Evolutionary conservation across 2,329 filamentous ascomycete genomes (phyloP).

Genomic region (Graphilbum fragrans): DNA sequence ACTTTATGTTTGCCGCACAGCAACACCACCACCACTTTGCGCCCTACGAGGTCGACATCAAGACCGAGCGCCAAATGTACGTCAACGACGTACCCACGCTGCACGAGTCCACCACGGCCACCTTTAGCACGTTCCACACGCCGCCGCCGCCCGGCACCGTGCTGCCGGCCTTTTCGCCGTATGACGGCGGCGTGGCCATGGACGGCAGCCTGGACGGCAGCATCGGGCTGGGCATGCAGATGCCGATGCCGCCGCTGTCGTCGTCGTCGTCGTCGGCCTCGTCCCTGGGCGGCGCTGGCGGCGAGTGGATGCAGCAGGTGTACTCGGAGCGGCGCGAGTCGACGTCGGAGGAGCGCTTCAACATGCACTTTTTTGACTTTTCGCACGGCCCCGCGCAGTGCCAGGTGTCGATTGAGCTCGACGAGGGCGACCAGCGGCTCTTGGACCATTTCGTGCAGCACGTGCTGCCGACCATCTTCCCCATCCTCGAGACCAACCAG

Average conservation of each 20-base stretch:
- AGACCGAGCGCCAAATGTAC: constrained; percentile 88
- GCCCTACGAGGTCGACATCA: constrained; percentile 90
- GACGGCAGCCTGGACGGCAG: background rate
- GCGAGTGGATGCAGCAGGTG: constrained; percentile 61
- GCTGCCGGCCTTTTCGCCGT: constrained; percentile 48
- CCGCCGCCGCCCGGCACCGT: constrained; percentile 60
- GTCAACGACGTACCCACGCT: constrained; percentile 81
- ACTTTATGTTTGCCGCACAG: constrained; percentile 42
- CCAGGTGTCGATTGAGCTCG: constrained; percentile 67
- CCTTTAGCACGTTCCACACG: constrained; percentile 81
- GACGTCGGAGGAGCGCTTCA: constrained; percentile 50
- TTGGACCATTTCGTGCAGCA: constrained; percentile 85
- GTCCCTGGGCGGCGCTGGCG: constrained; percentile 18
- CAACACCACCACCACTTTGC: constrained; percentile 41
- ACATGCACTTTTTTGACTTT: constrained; percentile 77
- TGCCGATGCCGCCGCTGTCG: background rate
- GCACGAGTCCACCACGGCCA: constrained; percentile 77
- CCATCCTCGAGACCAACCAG: constrained; percentile 81
- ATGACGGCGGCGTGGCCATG: background rate
- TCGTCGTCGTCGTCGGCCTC: no score
- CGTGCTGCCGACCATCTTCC: constrained; percentile 82
- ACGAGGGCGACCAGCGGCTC: constrained; percentile 76
- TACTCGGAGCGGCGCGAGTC: constrained; percentile 59
- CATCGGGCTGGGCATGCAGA: constrained; percentile 1
- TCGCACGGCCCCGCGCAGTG: constrained; percentile 44